Evolutionary conservation across 805 yeast genomes (phyloP), one percentile per base, ranked within the genome.

Genomic region (Lipomyces yamadae): DNA sequence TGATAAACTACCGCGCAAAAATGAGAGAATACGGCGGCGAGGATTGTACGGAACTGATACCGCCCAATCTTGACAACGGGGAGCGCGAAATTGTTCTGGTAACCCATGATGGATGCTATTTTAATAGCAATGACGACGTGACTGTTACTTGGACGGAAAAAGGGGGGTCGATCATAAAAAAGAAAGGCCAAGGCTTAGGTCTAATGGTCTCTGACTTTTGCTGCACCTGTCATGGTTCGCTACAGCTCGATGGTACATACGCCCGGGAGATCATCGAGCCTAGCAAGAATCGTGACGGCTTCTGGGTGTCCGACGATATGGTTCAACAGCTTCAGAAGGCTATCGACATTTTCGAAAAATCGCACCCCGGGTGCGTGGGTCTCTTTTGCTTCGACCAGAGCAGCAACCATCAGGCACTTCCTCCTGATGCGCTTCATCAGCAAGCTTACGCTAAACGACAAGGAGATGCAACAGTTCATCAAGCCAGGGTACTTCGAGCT

Each of bases 121-220:
- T 48, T 18, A 48, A 48, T n/a, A 48, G 53, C 2, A 48, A 48
- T 18, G 53, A 48, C 53, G 53, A 48, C 29, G 53, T 48, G 10
- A 24, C 5, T 8, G 29, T 4, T 8, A 48, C 53, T 2, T 48
- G 53, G 53, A 48, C 53, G 2, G 53, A 24, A 24, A 48, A 4
- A 2, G 53, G 53, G 6, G 53, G 15, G 53, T 48, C 53, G 18
- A 48, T 48, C 29, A 48, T 48, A 13, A 48, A 48, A 6, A 48
- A 48, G 53, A 11, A 48, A 13, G 53, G 53, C 53, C 29, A 48
- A 48, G 53, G 53, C 53, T 48, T 48, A 48, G 53, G 53, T 48
- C 53, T 48, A 1, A 7, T 48, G 53, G 53, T 48, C 11, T 48
- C 53, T 48, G 53, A 48, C 29, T n/a, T 48, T 48, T 48, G 11